These are phyloP conservation scores for Heterococcus sp. DNA, from an alignment of 108 stramenopile genomes.

Conservation along the genomic window DNA sequence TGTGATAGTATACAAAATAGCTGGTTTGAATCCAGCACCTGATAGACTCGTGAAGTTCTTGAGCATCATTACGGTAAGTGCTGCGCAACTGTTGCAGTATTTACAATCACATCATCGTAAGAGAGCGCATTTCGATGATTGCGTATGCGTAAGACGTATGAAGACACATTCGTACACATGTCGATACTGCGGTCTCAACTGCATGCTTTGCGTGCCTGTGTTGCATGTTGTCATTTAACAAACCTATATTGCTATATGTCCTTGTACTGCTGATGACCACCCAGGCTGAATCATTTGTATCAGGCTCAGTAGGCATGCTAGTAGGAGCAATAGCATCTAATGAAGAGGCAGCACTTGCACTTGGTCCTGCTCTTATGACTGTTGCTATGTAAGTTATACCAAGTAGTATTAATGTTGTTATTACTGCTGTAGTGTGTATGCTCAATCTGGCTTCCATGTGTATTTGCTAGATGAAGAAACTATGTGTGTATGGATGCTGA, in stretches of 20 bases:
- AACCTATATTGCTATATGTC: neutral
- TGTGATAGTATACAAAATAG: slow-evolving; percentile 71
- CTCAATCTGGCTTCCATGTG: neutral
- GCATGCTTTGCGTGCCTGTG: too few species aligned
- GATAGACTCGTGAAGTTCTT: slow-evolving; percentile 1
- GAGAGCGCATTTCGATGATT: too few species aligned
- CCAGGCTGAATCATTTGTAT: slow-evolving; percentile 14
- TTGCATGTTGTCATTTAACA: neutral
- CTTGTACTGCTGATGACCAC: neutral
- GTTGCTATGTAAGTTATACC: slow-evolving; percentile 37
- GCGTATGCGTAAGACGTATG: too few species aligned
- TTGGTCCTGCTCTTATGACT: slow-evolving; percentile 42
- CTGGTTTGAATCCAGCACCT: slow-evolving; percentile 57
- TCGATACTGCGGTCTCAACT: too few species aligned
- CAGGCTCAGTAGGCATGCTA: slow-evolving; percentile 35
- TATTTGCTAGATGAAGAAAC: neutral
- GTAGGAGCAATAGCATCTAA: slow-evolving; percentile 30
- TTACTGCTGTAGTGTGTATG: neutral
- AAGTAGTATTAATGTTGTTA: neutral
- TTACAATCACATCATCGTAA: neutral
- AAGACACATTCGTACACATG: too few species aligned
- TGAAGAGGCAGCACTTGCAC: slow-evolving; percentile 38
- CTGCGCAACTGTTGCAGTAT: neutral
- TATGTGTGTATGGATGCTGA: too few species aligned
- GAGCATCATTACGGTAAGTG: neutral